Evolutionary conservation across 352 stramenopile genomes (phyloP).

Genomic region (Nothophytophthora sp.): DNA sequence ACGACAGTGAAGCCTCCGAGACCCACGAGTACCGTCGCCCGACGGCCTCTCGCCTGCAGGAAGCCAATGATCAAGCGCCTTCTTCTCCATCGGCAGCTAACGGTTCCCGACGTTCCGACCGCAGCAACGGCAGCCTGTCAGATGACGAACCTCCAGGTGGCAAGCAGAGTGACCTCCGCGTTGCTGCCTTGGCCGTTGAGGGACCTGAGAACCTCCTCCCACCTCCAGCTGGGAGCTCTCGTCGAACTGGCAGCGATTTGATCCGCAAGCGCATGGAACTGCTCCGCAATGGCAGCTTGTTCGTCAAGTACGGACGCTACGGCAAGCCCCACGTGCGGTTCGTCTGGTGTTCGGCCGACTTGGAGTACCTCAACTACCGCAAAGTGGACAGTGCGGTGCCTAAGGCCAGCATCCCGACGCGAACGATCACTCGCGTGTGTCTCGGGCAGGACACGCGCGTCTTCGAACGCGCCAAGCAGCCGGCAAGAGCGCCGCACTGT

Average conservation of each 20-base stretch:
- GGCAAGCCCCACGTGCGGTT: constrained; percentile 80
- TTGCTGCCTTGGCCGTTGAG: constrained; percentile 7
- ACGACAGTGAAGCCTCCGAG: constrained; percentile 46
- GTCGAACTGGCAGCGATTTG: constrained; percentile 45
- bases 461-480: constrained; percentile 65
- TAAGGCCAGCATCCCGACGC: constrained; percentile 67
- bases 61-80: neutral
- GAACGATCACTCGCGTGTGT: constrained; percentile 38
- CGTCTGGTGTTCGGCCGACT: constrained; percentile 74
- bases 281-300: constrained; percentile 68
- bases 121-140: constrained; percentile 15
- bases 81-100: neutral
- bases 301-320: constrained; percentile 79
- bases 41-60: constrained; percentile 7
- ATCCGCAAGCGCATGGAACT: constrained; percentile 74
- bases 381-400: constrained; percentile 40
- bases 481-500: constrained; percentile 49
- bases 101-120: constrained; percentile 12
- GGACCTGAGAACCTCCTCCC: neutral
- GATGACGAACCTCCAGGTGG: constrained; percentile 2
- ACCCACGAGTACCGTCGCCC: constrained; percentile 25
- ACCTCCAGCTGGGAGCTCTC: constrained; percentile 4
- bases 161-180: constrained; percentile 13
- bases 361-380: constrained; percentile 80
- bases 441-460: constrained; percentile 59